Base-by-base conservation (phyloP, 306 rosid genomes). In the Ammopiptanthus mongolicus region DNA sequence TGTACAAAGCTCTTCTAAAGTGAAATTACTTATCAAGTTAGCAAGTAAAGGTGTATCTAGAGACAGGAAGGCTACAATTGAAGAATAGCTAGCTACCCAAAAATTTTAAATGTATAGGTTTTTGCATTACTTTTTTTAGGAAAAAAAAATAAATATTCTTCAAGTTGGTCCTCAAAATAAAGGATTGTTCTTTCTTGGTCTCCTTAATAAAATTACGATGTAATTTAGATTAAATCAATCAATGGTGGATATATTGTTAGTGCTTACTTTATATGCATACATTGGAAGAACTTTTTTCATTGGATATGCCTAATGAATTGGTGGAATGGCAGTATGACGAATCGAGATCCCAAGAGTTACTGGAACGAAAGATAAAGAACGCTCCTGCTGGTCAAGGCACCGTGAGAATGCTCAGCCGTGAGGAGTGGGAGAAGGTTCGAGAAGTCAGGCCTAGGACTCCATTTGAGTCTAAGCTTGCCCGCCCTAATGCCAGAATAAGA, bases 291-390 rank as follows among this genome's bases (percentile, higher is more conserved):
- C 12, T 37, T 25, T 25, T 25, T 25, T 25, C 28, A 25, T 25
- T 25, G 28, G 28, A 25, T 25, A 25, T 44, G 18, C 3, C 0
- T 48, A 39, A 60, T 50, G 53, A n/a, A 17, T 65, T 39, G 52
- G 25, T 73, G 71, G 3, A 5, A 7, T 80, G 74, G 63, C 86
- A 92, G 97, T 82, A 76, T 42, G 93, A 88, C 58, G 93, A 91
- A n/a, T 86, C 91, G n/a, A 86, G 76, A 72, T 82, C 92, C 5
- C 78, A 84, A 55, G 87, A 84, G 57, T 55, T 76, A 60, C 77
- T 80, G 46, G 85, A 84, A 62, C 81, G 81, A n/a, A 81, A 73
- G 83, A 81, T 81, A 21, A 73, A 62, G 75, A 60, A 77, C 46
- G 66, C 85, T 14, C 88, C 88, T 22, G 66, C 21, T 8, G 82